phyloP scores from a whole-genome alignment of 1,284 basidiomycete species.

The Austroboletus rostrupii region DNA sequence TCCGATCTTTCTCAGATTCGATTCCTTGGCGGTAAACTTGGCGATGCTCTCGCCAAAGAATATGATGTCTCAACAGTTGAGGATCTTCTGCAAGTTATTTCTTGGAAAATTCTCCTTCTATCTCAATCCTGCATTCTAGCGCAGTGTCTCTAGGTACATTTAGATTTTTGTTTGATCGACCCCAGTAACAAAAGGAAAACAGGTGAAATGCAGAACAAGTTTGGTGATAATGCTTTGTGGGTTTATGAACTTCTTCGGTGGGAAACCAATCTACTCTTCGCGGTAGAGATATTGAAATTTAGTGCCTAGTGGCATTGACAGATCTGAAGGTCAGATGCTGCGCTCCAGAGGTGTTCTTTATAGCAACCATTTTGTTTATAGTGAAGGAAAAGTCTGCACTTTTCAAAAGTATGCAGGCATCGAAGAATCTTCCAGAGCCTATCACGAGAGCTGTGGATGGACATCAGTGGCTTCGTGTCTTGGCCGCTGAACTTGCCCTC shows the following conservation, averaged over 20 bases:
- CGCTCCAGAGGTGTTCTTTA: not conserved
- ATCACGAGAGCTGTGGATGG: slow-evolving; percentile 74
- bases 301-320: slow-evolving; percentile 75
- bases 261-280: slow-evolving; percentile 13
- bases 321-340: slow-evolving; percentile 67
- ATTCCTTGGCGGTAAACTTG: slow-evolving; percentile 93
- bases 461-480: slow-evolving; percentile 85
- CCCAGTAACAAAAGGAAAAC: slow-evolving; percentile 1
- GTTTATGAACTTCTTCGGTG: slow-evolving; percentile 81
- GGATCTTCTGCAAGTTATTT: slow-evolving; percentile 68
- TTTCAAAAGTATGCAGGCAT: slow-evolving; percentile 90
- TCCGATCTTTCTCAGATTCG: slow-evolving; percentile 62
- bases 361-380: slow-evolving; percentile 25
- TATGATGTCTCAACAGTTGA: slow-evolving; percentile 87
- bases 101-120: not conserved
- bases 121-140: slow-evolving; percentile 29
- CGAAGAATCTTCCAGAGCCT: slow-evolving; percentile 83
- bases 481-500: slow-evolving; percentile 85
- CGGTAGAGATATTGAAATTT: not conserved
- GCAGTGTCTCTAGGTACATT: slow-evolving; percentile 45
- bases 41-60: slow-evolving; percentile 80
- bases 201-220: slow-evolving; percentile 82
- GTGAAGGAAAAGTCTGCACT: slow-evolving; percentile 83
- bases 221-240: slow-evolving; percentile 86
- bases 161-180: not conserved